Percentiles rank a stretch among this genome's conserved stretches.
Conservation (phyloP, 129 eudicot genomes). For the Escallonia rubra region DNA sequence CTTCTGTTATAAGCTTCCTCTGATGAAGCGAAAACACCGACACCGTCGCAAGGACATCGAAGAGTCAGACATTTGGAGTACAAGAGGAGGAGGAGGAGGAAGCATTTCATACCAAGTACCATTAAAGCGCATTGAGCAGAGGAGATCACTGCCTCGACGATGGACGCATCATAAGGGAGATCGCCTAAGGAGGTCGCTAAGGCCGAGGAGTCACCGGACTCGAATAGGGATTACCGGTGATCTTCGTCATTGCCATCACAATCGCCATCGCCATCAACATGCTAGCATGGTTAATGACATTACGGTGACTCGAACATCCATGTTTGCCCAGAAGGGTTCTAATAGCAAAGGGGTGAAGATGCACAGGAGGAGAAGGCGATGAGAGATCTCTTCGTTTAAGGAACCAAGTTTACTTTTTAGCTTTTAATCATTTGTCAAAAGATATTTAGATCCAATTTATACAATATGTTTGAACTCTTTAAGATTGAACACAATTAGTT, state of each 20-base stretch:
- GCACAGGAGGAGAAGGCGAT: background rate
- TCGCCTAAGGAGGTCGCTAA: slow-evolving; percentile 5
- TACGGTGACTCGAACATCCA: slow-evolving; percentile 4
- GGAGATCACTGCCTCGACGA: background rate
- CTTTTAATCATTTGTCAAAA: too few relatives aligned
- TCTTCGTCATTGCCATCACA: background rate
- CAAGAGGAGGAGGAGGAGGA: background rate
- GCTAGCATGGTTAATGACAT: slow-evolving; percentile 5
- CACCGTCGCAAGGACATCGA: slow-evolving; percentile 2
- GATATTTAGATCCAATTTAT: too few relatives aligned
- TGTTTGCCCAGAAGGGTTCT: slow-evolving; percentile 6
- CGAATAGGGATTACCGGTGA: background rate
- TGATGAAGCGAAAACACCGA: slow-evolving; percentile 2
- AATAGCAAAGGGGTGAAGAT: background rate
- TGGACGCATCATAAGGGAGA: slow-evolving; percentile 1
- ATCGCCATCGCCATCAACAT: background rate
- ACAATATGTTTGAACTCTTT: too few relatives aligned
- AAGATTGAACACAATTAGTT: too few relatives aligned
- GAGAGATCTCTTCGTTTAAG: background rate
- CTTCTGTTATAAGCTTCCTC: background rate
- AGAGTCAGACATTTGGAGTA: background rate
- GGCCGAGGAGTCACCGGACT: slow-evolving; percentile 5
- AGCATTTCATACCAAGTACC: background rate
- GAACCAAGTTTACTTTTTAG: too few relatives aligned
- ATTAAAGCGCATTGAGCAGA: background rate